These are phyloP conservation scores for Floccularia luteovirens DNA, from an alignment of 768 basidiomycete species.

Conservation along the genomic window DNA sequence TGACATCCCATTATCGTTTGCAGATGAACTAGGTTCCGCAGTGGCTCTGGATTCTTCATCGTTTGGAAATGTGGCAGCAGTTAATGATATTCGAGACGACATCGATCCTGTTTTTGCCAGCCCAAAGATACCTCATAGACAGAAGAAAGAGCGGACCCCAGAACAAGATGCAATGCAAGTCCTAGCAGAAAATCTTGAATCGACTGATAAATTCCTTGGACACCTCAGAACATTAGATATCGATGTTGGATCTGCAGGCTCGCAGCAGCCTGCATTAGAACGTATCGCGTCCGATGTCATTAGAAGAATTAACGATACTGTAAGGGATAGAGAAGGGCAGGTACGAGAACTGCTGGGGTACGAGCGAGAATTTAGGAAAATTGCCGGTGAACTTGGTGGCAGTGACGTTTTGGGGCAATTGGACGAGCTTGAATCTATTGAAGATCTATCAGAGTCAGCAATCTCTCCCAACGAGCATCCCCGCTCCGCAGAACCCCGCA, in stretches of 20 bases:
- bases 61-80: slow-evolving; percentile 18
- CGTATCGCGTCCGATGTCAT: slow-evolving; percentile 69
- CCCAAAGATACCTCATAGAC: slow-evolving; percentile 22
- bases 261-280: slow-evolving; percentile 48
- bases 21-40: slow-evolving; percentile 29
- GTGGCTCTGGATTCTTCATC: slow-evolving; percentile 20
- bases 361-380: slow-evolving; percentile 74
- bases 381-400: slow-evolving; percentile 73
- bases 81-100: slow-evolving; percentile 20
- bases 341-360: slow-evolving; percentile 70
- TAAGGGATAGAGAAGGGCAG: slow-evolving; percentile 74
- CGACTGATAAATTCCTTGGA: slow-evolving; percentile 69
- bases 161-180: slow-evolving; percentile 65
- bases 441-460: slow-evolving; percentile 32
- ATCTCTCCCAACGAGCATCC: slow-evolving; percentile 13
- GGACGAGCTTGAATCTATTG: slow-evolving; percentile 48
- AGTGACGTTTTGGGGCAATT: slow-evolving; percentile 63
- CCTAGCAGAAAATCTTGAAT: slow-evolving; percentile 66
- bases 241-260: slow-evolving; percentile 28
- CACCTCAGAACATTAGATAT: slow-evolving; percentile 66
- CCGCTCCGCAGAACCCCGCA: slow-evolving; percentile 11
- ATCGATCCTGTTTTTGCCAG: slow-evolving; percentile 39
- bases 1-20: slow-evolving; percentile 30
- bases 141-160: slow-evolving; percentile 18
- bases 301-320: slow-evolving; percentile 66